phyloP scores from a whole-genome alignment of 352 stramenopile genomes.

The Pythium dissotocum region DNA sequence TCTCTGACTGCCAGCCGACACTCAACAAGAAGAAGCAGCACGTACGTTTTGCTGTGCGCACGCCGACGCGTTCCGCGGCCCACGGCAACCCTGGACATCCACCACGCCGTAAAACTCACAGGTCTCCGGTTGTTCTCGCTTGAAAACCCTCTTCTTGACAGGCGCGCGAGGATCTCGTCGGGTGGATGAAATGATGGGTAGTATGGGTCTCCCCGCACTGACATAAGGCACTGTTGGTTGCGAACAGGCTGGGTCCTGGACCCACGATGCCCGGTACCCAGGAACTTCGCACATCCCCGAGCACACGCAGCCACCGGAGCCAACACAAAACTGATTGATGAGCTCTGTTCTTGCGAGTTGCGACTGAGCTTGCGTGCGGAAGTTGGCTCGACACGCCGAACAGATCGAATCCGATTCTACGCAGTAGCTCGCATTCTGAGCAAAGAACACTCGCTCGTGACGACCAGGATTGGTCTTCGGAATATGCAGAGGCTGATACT shows the following conservation, averaged over 20 bases:
- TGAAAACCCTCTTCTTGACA: background rate
- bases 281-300: constrained; percentile 7
- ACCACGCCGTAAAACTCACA: background rate
- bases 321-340: constrained; percentile 1
- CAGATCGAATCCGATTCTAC: background rate
- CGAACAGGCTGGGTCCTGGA: background rate
- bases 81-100: background rate
- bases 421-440: constrained; percentile 8
- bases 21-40: background rate
- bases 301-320: constrained; percentile 9
- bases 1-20: background rate
- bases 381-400: background rate
- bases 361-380: background rate
- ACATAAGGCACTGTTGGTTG: background rate
- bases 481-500: background rate
- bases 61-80: background rate
- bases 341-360: background rate
- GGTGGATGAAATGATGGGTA: background rate
- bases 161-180: background rate
- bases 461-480: background rate
- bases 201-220: background rate
- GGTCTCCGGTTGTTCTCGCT: background rate
- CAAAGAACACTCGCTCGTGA: background rate
- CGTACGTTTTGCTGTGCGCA: background rate
- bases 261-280: background rate